Percentiles rank a stretch among this genome's conserved stretches.
Evolutionary conservation across 2,329 filamentous ascomycete species (phyloP).

Genomic region (Neonectria sp.): DNA sequence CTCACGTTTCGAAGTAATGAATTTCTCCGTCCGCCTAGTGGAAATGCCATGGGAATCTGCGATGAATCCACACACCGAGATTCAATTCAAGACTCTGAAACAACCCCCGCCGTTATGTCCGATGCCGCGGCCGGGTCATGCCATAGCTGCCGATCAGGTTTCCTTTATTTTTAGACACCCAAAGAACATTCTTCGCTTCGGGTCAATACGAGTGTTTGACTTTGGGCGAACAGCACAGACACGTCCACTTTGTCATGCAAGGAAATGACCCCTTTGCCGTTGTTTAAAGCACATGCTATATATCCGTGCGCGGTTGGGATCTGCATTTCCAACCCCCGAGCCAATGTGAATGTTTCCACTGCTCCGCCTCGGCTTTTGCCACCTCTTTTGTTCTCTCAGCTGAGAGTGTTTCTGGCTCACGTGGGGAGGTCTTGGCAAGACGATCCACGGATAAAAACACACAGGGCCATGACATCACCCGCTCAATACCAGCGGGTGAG

Average conservation of each 20-base stretch:
- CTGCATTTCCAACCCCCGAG: neutral
- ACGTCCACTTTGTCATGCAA: neutral
- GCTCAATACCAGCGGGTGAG: neutral
- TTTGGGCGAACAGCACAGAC: neutral
- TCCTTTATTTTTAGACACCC: conserved; percentile 5
- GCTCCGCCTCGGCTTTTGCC: neutral
- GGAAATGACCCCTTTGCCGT: neutral
- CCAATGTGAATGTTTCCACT: neutral
- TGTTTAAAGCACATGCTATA: neutral
- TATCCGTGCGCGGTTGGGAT: conserved; percentile 4
- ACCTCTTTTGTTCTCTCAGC: neutral
- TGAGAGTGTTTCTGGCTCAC: neutral
- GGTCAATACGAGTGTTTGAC: neutral
- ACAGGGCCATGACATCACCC: neutral
- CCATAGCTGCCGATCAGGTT: conserved; percentile 1
- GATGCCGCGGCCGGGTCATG: neutral
- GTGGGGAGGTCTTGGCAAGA: neutral
- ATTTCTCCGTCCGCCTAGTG: neutral
- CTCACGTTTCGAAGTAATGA: neutral
- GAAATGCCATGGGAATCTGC: neutral
- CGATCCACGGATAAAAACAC: neutral
- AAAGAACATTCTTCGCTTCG: neutral
- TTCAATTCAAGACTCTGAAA: neutral
- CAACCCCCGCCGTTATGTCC: neutral
- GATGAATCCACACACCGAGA: neutral